A percentile compares a stretch with the other conserved stretches of the same genome.
Conservation (phyloP, 2,329 filamentous ascomycete species). For the Xylariaceae sp. region DNA sequence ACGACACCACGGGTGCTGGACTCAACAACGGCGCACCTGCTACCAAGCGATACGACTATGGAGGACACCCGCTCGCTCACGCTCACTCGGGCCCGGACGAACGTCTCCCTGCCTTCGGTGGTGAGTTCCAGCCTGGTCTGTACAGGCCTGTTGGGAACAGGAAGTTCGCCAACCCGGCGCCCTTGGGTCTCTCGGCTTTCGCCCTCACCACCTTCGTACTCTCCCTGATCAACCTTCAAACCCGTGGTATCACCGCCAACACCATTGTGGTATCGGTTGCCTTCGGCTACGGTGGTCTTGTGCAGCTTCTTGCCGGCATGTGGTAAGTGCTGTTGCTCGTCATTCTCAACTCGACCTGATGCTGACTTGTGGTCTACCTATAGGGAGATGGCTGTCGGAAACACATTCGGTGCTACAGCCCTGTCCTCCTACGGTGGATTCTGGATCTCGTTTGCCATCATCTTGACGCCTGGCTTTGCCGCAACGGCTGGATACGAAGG, state of each 20-base stretch:
- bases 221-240: constrained; percentile 67
- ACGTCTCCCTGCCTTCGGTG: constrained; percentile 60
- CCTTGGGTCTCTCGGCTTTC: constrained; percentile 73
- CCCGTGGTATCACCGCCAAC: constrained; percentile 55
- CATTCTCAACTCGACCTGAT: neutral
- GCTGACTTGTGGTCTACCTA: constrained; percentile 1
- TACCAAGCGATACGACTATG: constrained; percentile 31
- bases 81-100: constrained; percentile 32
- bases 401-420: constrained; percentile 81
- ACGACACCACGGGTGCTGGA: constrained; percentile 14
- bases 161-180: constrained; percentile 76
- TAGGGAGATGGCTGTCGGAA: constrained; percentile 84
- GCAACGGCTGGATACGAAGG: constrained; percentile 50
- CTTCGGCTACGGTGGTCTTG: constrained; percentile 72
- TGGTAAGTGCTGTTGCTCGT: constrained; percentile 55
- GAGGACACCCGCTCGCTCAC: constrained; percentile 39
- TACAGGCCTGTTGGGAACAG: constrained; percentile 61
- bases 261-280: constrained; percentile 67
- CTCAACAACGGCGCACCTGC: constrained; percentile 19
- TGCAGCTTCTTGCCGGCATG: constrained; percentile 81
- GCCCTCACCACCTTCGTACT: constrained; percentile 80
- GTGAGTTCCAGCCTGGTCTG: constrained; percentile 68
- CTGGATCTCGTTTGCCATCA: constrained; percentile 73
- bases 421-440: constrained; percentile 80
- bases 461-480: constrained; percentile 65